Evolutionary conservation across 305 asterid species (phyloP), one percentile per base, ranked within the genome.

Genomic region (Fraxinus velutina): DNA sequence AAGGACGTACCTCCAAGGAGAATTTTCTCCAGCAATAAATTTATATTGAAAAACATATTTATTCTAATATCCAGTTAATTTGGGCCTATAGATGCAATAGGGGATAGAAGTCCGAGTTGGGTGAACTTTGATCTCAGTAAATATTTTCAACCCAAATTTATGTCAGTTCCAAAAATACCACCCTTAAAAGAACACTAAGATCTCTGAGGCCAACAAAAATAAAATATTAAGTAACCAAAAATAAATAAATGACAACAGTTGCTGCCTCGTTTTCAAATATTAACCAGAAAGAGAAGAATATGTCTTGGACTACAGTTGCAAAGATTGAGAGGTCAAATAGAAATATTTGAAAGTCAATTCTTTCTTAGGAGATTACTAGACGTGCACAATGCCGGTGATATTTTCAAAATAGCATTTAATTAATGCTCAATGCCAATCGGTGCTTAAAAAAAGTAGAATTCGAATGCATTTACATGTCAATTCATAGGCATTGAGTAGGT

Each of bases 401-500:
- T 60, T 21, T 60, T 60, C 30, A 60, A 60, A 19, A 21, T 21
- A 60, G 70, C 68, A 60, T 60, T 21, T 55, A 19, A 55, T 55
- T 55, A 55, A 55, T n/a, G 1, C 70, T 60, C 22, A 52, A 1
- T 50, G 62, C 62, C 6, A 60, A 6, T 21, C 7, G 70, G 62
- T 60, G 70, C 70, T 60, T 60, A 60, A 19, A 60, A 21, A 6
- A 60, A 1, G 71, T 60, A 21, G 32, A 21, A 8, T 60, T 47
- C 57, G 2, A 12, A 15, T 9, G 15, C 74, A 70, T 19, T 66
- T 71, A 5, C 62, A 52, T 73, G 73, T 55, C 73, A 42, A 78
- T 21, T 83, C 36, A 83, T 66, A 30, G 36, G 64, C 73, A 30
- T 72, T 73, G 33, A 82, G 77, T 70, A 42, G 71, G 55, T 6